phyloP scores from a whole-genome alignment of 1,139 yeast species.

The Candida frijolesensis region DNA sequence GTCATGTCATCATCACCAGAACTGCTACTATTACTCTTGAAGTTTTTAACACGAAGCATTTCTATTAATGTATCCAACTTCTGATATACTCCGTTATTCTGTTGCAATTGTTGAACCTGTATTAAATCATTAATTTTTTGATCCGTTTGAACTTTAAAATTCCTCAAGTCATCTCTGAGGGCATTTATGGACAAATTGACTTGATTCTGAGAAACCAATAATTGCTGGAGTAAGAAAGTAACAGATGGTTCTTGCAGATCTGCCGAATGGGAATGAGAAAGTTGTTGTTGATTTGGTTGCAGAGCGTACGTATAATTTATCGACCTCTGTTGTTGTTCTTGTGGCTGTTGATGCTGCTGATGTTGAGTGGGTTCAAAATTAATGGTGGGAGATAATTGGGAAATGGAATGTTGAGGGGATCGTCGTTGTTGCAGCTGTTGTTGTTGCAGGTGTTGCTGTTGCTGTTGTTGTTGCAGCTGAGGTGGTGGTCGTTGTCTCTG shows the following conservation, averaged over 20 bases:
- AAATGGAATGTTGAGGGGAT: neutral
- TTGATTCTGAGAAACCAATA: constrained; percentile 12
- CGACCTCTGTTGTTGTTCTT: neutral
- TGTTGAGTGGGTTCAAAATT: neutral
- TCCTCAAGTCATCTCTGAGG: constrained; percentile 19
- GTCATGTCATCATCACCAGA: constrained; percentile 5
- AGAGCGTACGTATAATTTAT: neutral
- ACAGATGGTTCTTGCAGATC: neutral
- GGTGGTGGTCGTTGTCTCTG: neutral
- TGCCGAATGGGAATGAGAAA: neutral
- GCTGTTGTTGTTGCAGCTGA: neutral
- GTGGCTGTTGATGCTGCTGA: neutral
- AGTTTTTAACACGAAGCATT: neutral
- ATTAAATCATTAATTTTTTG: constrained; percentile 16
- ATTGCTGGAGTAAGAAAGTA: constrained; percentile 6
- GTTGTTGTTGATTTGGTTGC: neutral
- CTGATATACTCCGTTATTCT: constrained; percentile 4
- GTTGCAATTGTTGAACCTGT: constrained; percentile 2
- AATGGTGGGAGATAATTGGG: constrained; percentile 1
- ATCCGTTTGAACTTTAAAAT: constrained; percentile 18
- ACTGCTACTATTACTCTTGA: neutral
- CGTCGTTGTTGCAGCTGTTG: neutral
- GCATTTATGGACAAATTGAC: constrained; percentile 17
- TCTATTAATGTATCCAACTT: constrained; percentile 7
- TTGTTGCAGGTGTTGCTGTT: neutral